Evolutionary conservation across 495 filamentous ascomycete genomes (phyloP), one percentile per base, ranked within the genome.

Genomic region (Penicillium ochrochloron): DNA sequence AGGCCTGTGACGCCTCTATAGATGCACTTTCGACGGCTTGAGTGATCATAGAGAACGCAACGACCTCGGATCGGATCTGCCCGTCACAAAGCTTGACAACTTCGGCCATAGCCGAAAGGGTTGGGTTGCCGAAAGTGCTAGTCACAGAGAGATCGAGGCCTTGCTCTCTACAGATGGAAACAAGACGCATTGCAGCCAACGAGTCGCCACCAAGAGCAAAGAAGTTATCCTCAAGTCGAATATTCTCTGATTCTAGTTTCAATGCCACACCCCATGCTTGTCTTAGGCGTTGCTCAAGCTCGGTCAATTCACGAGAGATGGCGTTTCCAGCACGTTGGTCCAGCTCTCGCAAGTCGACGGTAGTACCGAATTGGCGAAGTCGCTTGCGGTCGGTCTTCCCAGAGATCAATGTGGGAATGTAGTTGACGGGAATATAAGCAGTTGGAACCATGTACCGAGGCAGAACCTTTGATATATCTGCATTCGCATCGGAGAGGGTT

Each of bases 121-220:
- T 80, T 11, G 83, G 79, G 62, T 82, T 71, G 17, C 74, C 67
- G 51, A 89, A 88, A 17, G 73, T 77, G 44, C 68, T 69, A 9
- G 68, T 72, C 31, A 82, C 80, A 17, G 69, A 71, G 1, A 83
- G 57, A 21, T 73, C 73, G 5, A 83, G 66, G 9, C 68, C 68
- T 33, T 75, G 67, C 3, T 66, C 67, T 37, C 77, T 68, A 25
- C 74, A 75, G 14, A 71, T 71, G 3, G 80, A 71, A 1, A 79
- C 79, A 8, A 83, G 71, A 52, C 67, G 74, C 84, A 90, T 89
- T 21, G 88, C 86, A 19, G 77, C 76, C 51, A 90, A 77, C 14
- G 87, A 89, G 71, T 89, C 87, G 44, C 86, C 88, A 25, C 88
- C 88, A 5, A 88, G 76, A 0, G 77, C 76, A 70, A 90, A 88